Evolutionary conservation across 331 rosid genomes (phyloP).

Genomic region (Malus hybrid): DNA sequence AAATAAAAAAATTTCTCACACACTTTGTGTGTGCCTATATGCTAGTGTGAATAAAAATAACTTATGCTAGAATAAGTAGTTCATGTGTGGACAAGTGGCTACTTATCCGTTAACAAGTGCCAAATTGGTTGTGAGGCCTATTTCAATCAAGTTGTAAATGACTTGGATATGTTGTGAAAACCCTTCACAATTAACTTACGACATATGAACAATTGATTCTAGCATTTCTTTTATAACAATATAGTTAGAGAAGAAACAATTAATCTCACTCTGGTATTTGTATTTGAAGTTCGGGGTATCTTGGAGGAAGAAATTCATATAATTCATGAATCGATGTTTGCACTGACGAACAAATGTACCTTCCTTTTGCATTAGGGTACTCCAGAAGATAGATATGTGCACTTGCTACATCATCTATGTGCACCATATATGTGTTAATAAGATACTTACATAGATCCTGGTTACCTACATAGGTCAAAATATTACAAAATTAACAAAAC

Average conservation of each 20-base stretch:
- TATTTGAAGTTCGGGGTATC: slow-evolving; percentile 37
- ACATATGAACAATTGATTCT: too few relatives aligned
- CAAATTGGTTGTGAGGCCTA: too few relatives aligned
- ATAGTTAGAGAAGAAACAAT: neutral
- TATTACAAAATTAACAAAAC: neutral
- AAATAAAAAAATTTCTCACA: too few relatives aligned
- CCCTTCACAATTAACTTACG: too few relatives aligned
- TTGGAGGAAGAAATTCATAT: slow-evolving; percentile 12
- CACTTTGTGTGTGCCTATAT: too few relatives aligned
- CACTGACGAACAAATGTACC: slow-evolving; percentile 27
- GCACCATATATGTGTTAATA: slow-evolving; percentile 29
- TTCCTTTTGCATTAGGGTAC: slow-evolving; percentile 44
- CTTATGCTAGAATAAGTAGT: neutral
- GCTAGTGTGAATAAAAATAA: neutral
- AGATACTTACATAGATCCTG: neutral
- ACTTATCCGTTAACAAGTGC: too few relatives aligned
- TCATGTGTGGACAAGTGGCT: neutral
- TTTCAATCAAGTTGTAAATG: too few relatives aligned
- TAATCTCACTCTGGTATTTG: slow-evolving; percentile 39
- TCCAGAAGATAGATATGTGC: slow-evolving; percentile 48
- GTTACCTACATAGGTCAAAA: slow-evolving; percentile 9
- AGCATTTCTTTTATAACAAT: neutral
- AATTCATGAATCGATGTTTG: slow-evolving; percentile 8
- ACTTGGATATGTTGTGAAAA: too few relatives aligned
- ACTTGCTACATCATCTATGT: slow-evolving; percentile 50